A percentile compares a stretch with the other conserved stretches of the same genome.
These are phyloP conservation scores for Hyparrhenia diplandra DNA, from an alignment of 176 grass and related monocot genomes.

Conservation along the genomic window DNA sequence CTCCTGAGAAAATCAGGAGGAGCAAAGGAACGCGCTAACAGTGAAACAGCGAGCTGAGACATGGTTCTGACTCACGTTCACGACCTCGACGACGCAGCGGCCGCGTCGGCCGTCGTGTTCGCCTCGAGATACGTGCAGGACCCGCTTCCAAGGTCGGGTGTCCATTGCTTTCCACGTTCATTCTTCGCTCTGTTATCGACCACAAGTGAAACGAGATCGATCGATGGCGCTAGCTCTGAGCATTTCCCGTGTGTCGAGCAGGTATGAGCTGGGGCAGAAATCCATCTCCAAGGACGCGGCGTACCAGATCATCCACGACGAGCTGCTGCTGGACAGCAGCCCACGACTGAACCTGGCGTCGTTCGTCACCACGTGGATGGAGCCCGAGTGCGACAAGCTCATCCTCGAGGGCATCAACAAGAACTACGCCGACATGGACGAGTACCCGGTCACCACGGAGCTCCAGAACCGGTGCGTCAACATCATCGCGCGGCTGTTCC, in stretches of 20 bases:
- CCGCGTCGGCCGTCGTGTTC: slow-evolving; percentile 45
- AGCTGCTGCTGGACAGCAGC: slow-evolving; percentile 84
- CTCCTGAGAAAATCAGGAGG: not conserved
- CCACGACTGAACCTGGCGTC: slow-evolving; percentile 91
- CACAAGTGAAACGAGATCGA: not conserved
- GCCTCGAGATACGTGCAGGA: slow-evolving; percentile 87
- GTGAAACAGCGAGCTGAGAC: not conserved
- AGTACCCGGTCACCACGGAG: slow-evolving; percentile 96
- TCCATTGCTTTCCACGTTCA: not conserved
- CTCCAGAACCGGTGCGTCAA: slow-evolving; percentile 98
- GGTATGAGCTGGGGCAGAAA: slow-evolving; percentile 48
- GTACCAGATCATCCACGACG: slow-evolving; percentile 96
- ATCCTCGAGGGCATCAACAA: slow-evolving; percentile 75
- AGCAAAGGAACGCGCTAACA: not conserved
- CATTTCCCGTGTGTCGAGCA: not conserved
- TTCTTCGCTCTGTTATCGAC: no score
- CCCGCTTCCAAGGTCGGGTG: slow-evolving; percentile 50
- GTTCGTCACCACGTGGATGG: slow-evolving; percentile 98
- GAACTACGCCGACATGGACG: slow-evolving; percentile 94
- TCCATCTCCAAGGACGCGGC: slow-evolving; percentile 83
- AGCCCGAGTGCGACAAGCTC: slow-evolving; percentile 83
- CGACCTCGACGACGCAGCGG: slow-evolving; percentile 18
- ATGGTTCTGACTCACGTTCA: slow-evolving; percentile 77
- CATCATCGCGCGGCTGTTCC: slow-evolving; percentile 85
- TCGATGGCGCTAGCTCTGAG: not conserved